phyloP scores from a whole-genome alignment of 768 basidiomycete genomes.

The Melanogaster broomeanus region DNA sequence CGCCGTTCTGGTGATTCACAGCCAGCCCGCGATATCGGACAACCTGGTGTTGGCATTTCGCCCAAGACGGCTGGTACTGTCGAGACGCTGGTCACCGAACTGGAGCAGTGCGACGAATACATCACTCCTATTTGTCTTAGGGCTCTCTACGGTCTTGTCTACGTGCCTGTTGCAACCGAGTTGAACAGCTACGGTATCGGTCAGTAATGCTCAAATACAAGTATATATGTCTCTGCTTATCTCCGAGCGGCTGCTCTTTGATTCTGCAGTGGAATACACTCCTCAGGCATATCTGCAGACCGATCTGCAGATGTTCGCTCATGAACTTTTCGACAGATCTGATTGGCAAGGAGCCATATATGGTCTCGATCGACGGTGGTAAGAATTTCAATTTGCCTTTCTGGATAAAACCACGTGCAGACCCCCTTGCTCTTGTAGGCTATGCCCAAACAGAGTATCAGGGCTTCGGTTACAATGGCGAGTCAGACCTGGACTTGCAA shows the following conservation, averaged over 20 bases:
- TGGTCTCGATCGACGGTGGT: constrained; percentile 41
- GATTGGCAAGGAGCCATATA: constrained; percentile 24
- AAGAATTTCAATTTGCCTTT: neutral
- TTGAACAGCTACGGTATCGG: constrained; percentile 37
- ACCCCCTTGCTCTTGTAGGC: constrained; percentile 16
- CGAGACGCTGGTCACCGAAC: constrained; percentile 6
- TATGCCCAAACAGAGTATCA: constrained; percentile 22
- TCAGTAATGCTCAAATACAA: constrained; percentile 12
- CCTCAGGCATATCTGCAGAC: constrained; percentile 31
- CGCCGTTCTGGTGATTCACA: constrained; percentile 11
- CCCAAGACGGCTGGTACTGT: constrained; percentile 18
- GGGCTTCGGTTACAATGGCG: constrained; percentile 23
- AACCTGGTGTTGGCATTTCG: constrained; percentile 9
- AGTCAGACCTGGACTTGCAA: constrained; percentile 34
- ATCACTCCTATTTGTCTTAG: constrained; percentile 35
- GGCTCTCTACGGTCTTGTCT: constrained; percentile 25
- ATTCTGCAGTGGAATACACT: constrained; percentile 32
- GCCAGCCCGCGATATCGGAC: constrained; percentile 15
- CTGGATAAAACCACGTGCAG: neutral
- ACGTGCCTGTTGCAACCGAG: constrained; percentile 23
- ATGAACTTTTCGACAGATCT: constrained; percentile 17
- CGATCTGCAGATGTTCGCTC: constrained; percentile 38
- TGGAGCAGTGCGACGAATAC: constrained; percentile 23
- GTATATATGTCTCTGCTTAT: neutral
- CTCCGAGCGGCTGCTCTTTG: neutral